Evolutionary conservation across 2,329 filamentous ascomycete species (phyloP), one percentile per base, ranked within the genome.

Genomic region (Coleophoma eucalyptorum): DNA sequence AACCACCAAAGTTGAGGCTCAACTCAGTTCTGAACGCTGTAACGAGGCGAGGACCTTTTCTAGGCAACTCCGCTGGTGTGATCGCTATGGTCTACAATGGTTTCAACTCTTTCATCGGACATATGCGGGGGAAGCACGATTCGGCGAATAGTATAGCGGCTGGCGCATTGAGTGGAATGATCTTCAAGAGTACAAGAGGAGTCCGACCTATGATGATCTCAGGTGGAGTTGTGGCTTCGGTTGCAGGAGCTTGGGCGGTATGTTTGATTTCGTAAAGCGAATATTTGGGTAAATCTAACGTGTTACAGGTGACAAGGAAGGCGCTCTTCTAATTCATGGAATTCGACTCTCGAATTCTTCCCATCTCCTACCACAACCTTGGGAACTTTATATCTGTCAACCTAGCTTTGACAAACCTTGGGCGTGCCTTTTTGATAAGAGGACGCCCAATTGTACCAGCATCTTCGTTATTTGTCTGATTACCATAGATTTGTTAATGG

Each of bases 31-130:
- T 99, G 59, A 99, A 99, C 76, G 90, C 91, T 50, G 84, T 99
- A 55, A 99, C 94, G 53, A 77, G 94, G 65, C 79, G 94, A 70
- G 94, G 94, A 3, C 94, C 94, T 12, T 99, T 97, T 73, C 72
- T 99, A 61, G 94, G 94, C 41, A 99, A 99, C 77, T 96, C 90
- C 32, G 93, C 93, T 1, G 94, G 91, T 65, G 93, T 97, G 33
- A 85, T 99, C 49, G 94, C 95, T 33, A 92, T 99, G 78, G 84
- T 91, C 48, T 99, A 99, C 74, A 99, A 97, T 73, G 89, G 89
- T 50, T 78, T 94, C 69, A 96, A 96, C 75, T 94, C 89, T 32
- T 83, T 83, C 50, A 83, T 96, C 55, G 91, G 90, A 37, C 84
- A 88, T 63, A 69, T 85, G 57, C 79, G 92, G 54, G 90, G 90